Conservation (phyloP, 208 protist genomes). For the Leishmania mexicana region DNA sequence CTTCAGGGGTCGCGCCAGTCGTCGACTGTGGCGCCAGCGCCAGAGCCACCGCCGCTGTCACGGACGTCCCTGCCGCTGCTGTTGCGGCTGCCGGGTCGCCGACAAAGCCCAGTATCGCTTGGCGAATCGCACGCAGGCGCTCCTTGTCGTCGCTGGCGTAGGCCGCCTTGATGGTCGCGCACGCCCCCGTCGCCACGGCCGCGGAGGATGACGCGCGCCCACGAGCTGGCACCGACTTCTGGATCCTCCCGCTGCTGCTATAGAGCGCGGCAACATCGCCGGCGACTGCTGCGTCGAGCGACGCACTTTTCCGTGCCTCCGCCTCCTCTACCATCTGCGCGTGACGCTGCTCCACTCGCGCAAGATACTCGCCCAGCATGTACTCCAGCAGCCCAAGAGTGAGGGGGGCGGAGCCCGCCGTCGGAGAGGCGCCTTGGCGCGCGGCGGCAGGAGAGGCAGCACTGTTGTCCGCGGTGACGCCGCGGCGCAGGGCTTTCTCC, state of each 20-base stretch:
- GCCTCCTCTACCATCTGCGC: conserved; percentile 13
- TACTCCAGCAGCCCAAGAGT: conserved; percentile 32
- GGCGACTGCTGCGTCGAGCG: background rate
- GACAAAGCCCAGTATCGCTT: conserved; percentile 34
- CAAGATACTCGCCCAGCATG: conserved; percentile 34
- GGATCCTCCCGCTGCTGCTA: background rate
- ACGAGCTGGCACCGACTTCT: background rate
- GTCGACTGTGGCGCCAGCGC: background rate
- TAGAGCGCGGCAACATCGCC: background rate
- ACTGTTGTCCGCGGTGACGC: background rate
- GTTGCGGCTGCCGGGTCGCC: background rate
- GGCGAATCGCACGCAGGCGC: conserved; percentile 23
- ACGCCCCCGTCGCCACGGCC: conserved; percentile 13
- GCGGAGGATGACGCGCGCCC: background rate
- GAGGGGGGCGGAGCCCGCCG: conserved; percentile 15
- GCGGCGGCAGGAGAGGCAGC: background rate
- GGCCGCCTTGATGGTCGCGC: conserved; percentile 29
- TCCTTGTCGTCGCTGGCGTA: conserved; percentile 16
- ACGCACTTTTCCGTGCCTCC: background rate
- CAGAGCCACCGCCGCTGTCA: background rate
- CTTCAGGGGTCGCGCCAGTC: background rate
- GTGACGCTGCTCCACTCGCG: conserved; percentile 29
- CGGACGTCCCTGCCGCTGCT: background rate
- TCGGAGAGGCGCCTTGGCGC: background rate
- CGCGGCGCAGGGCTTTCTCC: background rate